Evolutionary conservation across 768 basidiomycete species (phyloP).

Genomic region (Serendipita indica): DNA sequence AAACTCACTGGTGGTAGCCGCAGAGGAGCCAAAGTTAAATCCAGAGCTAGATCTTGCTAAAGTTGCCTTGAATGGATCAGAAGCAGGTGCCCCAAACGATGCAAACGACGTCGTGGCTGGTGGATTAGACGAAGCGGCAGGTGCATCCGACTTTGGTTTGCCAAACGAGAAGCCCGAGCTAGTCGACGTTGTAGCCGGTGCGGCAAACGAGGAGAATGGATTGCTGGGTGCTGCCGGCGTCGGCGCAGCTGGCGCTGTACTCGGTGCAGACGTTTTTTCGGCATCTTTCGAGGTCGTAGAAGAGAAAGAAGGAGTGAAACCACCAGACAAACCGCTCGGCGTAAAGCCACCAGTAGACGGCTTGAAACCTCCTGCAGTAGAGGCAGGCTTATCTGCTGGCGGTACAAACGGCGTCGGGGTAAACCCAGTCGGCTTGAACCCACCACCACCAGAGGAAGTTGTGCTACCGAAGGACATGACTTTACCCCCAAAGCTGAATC

Average conservation of each 20-base stretch:
- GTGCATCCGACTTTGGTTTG: neutral
- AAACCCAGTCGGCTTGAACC: neutral
- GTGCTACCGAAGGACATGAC: neutral
- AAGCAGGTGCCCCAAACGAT: neutral
- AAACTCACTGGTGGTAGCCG: neutral
- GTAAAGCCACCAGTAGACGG: too few species aligned
- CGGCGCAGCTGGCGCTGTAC: too few species aligned
- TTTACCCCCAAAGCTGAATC: constrained; percentile 6
- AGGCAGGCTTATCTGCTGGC: neutral
- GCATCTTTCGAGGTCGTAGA: too few species aligned
- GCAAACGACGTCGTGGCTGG: neutral
- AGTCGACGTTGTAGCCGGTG: too few species aligned
- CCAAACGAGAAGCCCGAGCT: neutral
- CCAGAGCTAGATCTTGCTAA: neutral
- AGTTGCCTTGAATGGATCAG: neutral
- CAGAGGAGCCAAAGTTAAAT: neutral
- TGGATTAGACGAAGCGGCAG: neutral
- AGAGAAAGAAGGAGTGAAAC: too few species aligned
- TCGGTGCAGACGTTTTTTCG: too few species aligned
- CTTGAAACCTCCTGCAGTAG: too few species aligned
- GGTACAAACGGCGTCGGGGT: neutral
- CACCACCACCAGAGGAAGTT: neutral
- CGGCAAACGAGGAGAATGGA: too few species aligned
- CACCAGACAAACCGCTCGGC: too few species aligned
- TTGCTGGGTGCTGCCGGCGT: too few species aligned